These are phyloP conservation scores for Neofusicoccum sp. DNA, from an alignment of 2,329 filamentous ascomycete species.

Conservation along the genomic window DNA sequence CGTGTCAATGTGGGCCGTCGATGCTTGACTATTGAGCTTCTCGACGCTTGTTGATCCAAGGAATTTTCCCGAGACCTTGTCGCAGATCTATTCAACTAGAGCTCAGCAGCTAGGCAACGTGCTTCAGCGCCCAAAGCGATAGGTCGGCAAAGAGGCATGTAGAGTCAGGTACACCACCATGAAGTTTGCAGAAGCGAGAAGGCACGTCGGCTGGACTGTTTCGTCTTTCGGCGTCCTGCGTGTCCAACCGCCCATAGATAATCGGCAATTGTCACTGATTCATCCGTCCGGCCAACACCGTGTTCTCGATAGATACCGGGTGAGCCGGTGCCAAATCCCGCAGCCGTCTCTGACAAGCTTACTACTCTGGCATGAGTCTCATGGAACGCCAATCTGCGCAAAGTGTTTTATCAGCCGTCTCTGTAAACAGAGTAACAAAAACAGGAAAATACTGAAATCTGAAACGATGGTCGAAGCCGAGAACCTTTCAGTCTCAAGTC, in stretches of 20 bases:
- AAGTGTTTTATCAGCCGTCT: too few species aligned
- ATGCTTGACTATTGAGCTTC: neutral
- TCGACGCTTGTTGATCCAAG: neutral
- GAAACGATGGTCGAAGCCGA: too few species aligned
- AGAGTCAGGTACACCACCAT: neutral
- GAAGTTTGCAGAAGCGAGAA: neutral
- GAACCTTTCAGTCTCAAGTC: too few species aligned
- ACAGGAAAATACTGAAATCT: too few species aligned
- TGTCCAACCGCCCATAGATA: neutral
- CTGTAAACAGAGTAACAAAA: too few species aligned
- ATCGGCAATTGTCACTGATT: neutral
- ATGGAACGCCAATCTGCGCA: too few species aligned
- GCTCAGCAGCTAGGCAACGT: neutral
- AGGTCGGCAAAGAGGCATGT: neutral
- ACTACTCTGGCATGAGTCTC: too few species aligned
- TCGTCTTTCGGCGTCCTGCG: neutral
- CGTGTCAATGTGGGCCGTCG: neutral
- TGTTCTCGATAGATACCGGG: too few species aligned
- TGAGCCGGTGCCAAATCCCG: too few species aligned
- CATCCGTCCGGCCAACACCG: neutral
- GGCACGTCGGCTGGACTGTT: neutral
- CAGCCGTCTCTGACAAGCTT: too few species aligned
- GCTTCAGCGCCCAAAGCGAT: neutral
- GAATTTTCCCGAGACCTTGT: neutral
- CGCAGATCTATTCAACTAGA: neutral